phyloP scores from a whole-genome alignment of 116 monocot species.

The Cymodocea nodosa region DNA sequence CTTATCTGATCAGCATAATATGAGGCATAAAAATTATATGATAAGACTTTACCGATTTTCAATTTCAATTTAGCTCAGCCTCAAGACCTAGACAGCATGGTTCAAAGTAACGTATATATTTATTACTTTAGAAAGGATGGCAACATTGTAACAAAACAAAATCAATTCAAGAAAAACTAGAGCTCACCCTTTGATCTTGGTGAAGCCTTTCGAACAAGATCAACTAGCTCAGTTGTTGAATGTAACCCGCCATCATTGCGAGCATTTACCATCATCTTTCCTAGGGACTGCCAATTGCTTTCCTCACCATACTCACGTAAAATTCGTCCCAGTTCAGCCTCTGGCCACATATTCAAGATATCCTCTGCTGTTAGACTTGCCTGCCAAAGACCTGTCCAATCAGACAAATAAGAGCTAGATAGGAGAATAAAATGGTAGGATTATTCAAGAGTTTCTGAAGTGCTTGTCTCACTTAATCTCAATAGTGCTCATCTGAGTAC shows the following conservation, averaged over 20 bases:
- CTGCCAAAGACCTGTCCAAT: slow-evolving; percentile 37
- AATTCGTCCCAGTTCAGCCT: slow-evolving; percentile 68
- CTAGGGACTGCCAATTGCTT: slow-evolving; percentile 78
- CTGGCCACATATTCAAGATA: slow-evolving; percentile 92
- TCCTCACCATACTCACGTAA: slow-evolving; percentile 93
- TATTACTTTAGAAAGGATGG: no score
- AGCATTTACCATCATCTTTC: slow-evolving; percentile 56
- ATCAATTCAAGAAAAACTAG: background rate
- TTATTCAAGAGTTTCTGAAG: no score
- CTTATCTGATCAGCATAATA: no score
- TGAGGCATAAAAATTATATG: no score
- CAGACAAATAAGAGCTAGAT: slow-evolving; percentile 4
- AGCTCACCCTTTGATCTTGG: slow-evolving; percentile 33
- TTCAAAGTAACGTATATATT: no score
- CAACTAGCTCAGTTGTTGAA: slow-evolving; percentile 52
- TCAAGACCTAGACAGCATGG: no score
- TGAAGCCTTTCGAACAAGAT: slow-evolving; percentile 46
- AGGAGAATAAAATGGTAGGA: no score
- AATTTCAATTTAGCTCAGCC: no score
- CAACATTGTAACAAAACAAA: background rate
- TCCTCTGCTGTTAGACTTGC: slow-evolving; percentile 77
- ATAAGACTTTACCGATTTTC: no score
- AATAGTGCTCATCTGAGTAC: no score
- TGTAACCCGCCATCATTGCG: slow-evolving; percentile 52
- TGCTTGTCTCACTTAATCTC: no score